These are phyloP conservation scores for Clarireedia paspali DNA, from an alignment of 2,329 filamentous ascomycete genomes.

Conservation along the genomic window DNA sequence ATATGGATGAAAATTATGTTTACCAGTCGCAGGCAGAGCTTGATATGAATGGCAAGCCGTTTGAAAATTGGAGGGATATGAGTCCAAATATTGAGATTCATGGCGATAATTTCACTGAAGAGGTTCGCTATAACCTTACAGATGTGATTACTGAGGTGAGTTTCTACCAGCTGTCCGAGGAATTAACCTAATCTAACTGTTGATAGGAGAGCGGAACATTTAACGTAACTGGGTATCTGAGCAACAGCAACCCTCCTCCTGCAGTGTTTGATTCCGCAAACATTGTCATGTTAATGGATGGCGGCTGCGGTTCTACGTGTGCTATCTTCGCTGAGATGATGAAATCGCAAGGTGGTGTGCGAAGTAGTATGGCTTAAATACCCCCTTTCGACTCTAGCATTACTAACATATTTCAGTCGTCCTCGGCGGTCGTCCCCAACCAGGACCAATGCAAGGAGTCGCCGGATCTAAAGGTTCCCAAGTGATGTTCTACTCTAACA, in stretches of 20 bases:
- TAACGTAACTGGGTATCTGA: slow-evolving; percentile 29
- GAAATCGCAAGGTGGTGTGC: slow-evolving; percentile 33
- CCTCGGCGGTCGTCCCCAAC: slow-evolving; percentile 46
- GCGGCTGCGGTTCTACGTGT: slow-evolving; percentile 53
- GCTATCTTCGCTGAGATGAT: slow-evolving; percentile 49
- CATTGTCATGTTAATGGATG: slow-evolving; percentile 32
- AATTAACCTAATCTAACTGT: neutral
- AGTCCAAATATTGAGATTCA: neutral
- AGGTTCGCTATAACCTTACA: slow-evolving; percentile 20
- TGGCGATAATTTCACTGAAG: slow-evolving; percentile 8
- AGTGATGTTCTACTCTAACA: neutral
- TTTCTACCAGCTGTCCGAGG: neutral
- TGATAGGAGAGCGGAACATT: slow-evolving; percentile 16
- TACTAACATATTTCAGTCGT: slow-evolving; percentile 33
- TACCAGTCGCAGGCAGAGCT: neutral
- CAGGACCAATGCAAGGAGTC: slow-evolving; percentile 51
- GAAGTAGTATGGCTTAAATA: neutral
- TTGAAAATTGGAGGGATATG: slow-evolving; percentile 13
- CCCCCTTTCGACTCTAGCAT: neutral
- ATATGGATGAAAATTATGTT: neutral
- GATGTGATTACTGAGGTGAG: slow-evolving; percentile 16
- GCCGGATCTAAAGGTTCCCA: slow-evolving; percentile 54
- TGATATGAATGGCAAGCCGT: slow-evolving; percentile 12
- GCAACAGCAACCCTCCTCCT: slow-evolving; percentile 17
- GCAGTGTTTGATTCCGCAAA: slow-evolving; percentile 37